Evolutionary conservation across 805 yeast species (phyloP).

Genomic region (Kregervanrija fluxuum): DNA sequence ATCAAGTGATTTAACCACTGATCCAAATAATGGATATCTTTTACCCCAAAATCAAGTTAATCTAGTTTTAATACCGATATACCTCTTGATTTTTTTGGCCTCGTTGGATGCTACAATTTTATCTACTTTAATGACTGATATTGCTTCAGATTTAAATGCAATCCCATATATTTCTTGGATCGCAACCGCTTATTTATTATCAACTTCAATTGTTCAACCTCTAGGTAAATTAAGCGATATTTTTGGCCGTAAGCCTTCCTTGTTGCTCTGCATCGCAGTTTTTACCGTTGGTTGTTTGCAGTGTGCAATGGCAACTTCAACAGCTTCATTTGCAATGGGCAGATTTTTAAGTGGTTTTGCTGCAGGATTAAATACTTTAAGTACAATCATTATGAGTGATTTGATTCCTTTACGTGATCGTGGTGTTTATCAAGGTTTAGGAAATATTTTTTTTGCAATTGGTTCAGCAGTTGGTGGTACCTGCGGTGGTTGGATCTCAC

Average conservation of each 20-base stretch:
- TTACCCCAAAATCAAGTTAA: slow-evolving; percentile 23
- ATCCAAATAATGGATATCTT: slow-evolving; percentile 15
- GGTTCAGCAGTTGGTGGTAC: slow-evolving; percentile 76
- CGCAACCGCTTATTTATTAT: slow-evolving; percentile 60
- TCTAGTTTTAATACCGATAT: slow-evolving; percentile 35
- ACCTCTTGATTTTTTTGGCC: slow-evolving; percentile 46
- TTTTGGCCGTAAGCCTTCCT: slow-evolving; percentile 54
- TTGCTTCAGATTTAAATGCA: slow-evolving; percentile 63
- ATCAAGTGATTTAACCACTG: neutral
- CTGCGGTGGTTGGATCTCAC: slow-evolving; percentile 52
- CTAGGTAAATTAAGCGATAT: slow-evolving; percentile 67
- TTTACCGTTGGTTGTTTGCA: slow-evolving; percentile 53
- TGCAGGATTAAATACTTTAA: slow-evolving; percentile 77
- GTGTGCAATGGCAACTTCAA: slow-evolving; percentile 44
- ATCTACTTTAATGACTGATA: slow-evolving; percentile 54
- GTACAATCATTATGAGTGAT: slow-evolving; percentile 74
- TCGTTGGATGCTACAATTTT: slow-evolving; percentile 65
- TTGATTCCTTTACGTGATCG: slow-evolving; percentile 73
- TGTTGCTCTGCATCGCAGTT: slow-evolving; percentile 44
- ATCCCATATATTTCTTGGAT: slow-evolving; percentile 64
- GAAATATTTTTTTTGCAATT: slow-evolving; percentile 68
- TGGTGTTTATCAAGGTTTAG: slow-evolving; percentile 81
- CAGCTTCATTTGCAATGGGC: slow-evolving; percentile 42
- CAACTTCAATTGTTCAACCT: slow-evolving; percentile 71
- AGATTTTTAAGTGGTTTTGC: slow-evolving; percentile 81